phyloP scores from a whole-genome alignment of 257 asterid genomes.

The Cynanchum wilfordii region DNA sequence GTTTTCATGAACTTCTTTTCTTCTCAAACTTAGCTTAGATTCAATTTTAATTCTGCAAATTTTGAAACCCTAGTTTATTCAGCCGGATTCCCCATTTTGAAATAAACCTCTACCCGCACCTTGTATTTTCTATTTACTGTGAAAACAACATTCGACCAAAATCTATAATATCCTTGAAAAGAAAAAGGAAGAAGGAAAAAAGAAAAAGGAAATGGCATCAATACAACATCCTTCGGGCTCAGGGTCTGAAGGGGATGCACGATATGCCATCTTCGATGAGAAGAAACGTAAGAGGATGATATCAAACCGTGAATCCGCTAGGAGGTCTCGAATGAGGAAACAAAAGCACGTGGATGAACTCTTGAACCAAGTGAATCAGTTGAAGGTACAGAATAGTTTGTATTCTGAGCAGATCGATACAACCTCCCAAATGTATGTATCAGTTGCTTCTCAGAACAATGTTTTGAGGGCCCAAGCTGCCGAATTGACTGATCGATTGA shows the following conservation, averaged over 20 bases:
- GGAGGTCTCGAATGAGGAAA: conserved; percentile 70
- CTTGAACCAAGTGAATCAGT: conserved; percentile 33
- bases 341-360: conserved; percentile 62
- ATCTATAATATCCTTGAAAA: background rate
- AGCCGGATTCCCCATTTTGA: background rate
- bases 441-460: conserved; percentile 49
- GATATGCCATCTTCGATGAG: conserved; percentile 37
- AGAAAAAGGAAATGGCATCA: conserved; percentile 31
- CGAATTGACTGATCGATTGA: conserved; percentile 68
- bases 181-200: too few relatives aligned
- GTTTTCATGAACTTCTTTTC: conserved; percentile 56
- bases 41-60: background rate
- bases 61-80: background rate
- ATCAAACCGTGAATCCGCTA: conserved; percentile 81
- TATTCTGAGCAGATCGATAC: conserved; percentile 42
- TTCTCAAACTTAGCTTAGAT: background rate
- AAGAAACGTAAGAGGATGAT: conserved; percentile 74
- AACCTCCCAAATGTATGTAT: conserved; percentile 36
- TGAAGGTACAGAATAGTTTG: conserved; percentile 45
- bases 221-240: conserved; percentile 39
- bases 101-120: background rate
- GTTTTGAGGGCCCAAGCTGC: conserved; percentile 69
- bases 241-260: conserved; percentile 34
- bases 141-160: background rate
- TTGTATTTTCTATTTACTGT: background rate